phyloP scores from a whole-genome alignment of 2,329 filamentous ascomycete genomes.

The Grosmannia penicillata region DNA sequence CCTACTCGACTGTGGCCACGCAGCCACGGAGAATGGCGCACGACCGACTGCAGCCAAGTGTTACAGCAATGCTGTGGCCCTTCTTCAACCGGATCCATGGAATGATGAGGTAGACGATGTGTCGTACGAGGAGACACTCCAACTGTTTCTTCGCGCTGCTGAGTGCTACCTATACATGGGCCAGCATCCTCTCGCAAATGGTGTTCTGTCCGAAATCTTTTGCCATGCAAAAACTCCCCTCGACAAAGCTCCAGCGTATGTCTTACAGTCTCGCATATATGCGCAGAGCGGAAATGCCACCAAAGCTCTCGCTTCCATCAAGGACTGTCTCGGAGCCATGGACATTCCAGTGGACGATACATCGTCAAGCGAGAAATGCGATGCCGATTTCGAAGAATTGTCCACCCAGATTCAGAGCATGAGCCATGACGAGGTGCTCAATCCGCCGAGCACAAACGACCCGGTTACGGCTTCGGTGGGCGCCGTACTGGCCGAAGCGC shows the following conservation, averaged over 20 bases:
- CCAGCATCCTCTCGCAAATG: constrained; percentile 50
- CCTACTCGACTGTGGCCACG: constrained; percentile 64
- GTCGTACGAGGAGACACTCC: constrained; percentile 74
- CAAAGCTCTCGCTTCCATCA: constrained; percentile 54
- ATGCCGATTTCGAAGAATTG: constrained; percentile 53
- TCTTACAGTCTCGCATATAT: constrained; percentile 67
- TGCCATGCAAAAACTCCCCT: constrained; percentile 52
- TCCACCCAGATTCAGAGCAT: constrained; percentile 43
- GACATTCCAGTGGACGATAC: constrained; percentile 50
- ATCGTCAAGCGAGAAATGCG: constrained; percentile 62
- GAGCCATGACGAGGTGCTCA: constrained; percentile 32
- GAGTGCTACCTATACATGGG: constrained; percentile 74
- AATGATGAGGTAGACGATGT: constrained; percentile 53
- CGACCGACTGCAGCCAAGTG: constrained; percentile 71
- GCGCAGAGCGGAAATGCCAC: constrained; percentile 58
- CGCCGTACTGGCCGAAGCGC: constrained; percentile 54
- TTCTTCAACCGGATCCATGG: constrained; percentile 77
- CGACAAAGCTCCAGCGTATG: constrained; percentile 73
- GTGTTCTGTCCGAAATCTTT: constrained; percentile 57
- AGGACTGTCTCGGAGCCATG: constrained; percentile 55
- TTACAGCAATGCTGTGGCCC: constrained; percentile 57
- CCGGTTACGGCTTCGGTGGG: constrained; percentile 47
- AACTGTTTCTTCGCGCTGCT: constrained; percentile 62
- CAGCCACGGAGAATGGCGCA: constrained; percentile 69
- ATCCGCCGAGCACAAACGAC: constrained; percentile 28